These are phyloP conservation scores for Eucalyptus melliodora DNA, from an alignment of 345 rosid genomes.

Conservation along the genomic window DNA sequence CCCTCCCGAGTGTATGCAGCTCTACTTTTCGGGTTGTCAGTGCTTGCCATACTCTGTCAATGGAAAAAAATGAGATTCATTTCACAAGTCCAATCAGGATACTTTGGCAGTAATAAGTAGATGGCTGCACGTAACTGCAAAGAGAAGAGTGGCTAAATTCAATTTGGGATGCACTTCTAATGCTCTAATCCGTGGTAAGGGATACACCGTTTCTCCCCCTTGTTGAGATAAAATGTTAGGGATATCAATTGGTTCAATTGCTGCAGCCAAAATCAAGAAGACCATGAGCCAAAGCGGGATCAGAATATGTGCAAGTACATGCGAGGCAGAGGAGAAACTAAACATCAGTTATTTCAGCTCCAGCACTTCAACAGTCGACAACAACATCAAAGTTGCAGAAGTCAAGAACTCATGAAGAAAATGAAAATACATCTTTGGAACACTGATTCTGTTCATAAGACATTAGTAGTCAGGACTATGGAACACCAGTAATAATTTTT, in stretches of 20 bases:
- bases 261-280: slow-evolving; percentile 28
- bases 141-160: slow-evolving; percentile 75
- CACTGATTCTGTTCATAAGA: neutral
- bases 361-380: neutral
- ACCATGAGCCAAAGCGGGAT: neutral
- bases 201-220: slow-evolving; percentile 97
- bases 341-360: neutral
- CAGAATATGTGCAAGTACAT: neutral
- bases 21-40: slow-evolving; percentile 58
- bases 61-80: slow-evolving; percentile 2
- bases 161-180: slow-evolving; percentile 91
- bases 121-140: slow-evolving; percentile 59
- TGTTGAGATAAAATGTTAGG: slow-evolving; percentile 88
- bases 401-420: neutral
- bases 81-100: neutral
- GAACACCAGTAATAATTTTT: neutral
- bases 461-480: neutral
- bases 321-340: neutral
- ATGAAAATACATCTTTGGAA: neutral
- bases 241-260: slow-evolving; percentile 78
- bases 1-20: slow-evolving; percentile 90
- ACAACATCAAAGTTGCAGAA: neutral
- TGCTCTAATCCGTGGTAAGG: slow-evolving; percentile 71
- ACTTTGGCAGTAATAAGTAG: neutral
- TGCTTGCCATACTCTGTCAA: slow-evolving; percentile 50